Evolutionary conservation across 78 protist genomes (phyloP), one percentile per base, ranked within the genome.

Genomic region (Speleostelium caveatum): DNA sequence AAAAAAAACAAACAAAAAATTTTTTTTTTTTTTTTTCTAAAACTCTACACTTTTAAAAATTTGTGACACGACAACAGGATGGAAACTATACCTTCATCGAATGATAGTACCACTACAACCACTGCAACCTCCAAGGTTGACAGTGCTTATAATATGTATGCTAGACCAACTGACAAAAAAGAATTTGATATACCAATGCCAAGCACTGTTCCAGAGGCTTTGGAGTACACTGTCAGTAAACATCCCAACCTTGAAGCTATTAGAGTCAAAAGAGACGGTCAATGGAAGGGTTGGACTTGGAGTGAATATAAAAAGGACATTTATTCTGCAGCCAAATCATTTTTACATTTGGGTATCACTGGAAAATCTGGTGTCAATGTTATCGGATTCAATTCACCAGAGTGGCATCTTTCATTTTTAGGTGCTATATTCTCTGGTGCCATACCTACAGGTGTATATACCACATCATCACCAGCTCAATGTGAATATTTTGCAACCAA

Each of bases 381-480:
- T 22, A 77, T 93, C 30, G 98, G 96, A 67, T 94, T 94, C 93
- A 94, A 94, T 72, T 80, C 93, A 49, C 95, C 94, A 79, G 98
- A 96, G 61, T 96, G 98, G 98, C 91, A 89, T 41, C 78, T 93
- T 60, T 65, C 96, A 19, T 75, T 66, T 45, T 56, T 92, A 0
- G 98, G 93, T 26, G 68, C 93, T 36, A 94, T 96, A 22, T 60
- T 45, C 39, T 95, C 96, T 4, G 94, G 93, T 30, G 98, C 94
- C n/a, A 8, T 96, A 38, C 94, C 94, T 33, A 85, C 95, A 33
- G 98, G 98, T 60, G 86, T 96, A 61, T 96, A 94, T 75, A 86
- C 95, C 55, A 90, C 96, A 36, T 51, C 58, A 21, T 58, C 94
- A 30, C 83, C 86, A 45, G 12, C 49, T 35, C 94, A 87, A 66